Conservation (phyloP, 371 early-diverging fungal genomes). For the Haplosporangium sp. region DNA sequence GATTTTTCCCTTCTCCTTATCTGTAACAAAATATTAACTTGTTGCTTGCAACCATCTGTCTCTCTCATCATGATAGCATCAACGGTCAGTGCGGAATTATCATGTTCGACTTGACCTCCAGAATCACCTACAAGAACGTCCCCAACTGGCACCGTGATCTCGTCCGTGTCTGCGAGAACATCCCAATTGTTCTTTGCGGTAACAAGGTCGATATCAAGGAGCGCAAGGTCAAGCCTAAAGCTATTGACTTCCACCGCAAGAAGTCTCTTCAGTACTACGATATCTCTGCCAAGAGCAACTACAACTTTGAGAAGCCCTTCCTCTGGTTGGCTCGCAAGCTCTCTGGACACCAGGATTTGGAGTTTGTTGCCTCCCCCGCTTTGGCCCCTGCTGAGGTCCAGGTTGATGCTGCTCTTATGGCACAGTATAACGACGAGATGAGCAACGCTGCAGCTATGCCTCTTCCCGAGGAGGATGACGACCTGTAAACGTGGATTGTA, state of each 20-base stretch:
- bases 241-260: slow-evolving; percentile 99
- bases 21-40: no score
- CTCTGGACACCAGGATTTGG: slow-evolving; percentile 92
- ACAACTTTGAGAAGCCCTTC: slow-evolving; percentile 99
- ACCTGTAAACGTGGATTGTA: slow-evolving; percentile 58
- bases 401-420: slow-evolving; percentile 85
- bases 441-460: slow-evolving; percentile 81
- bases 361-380: slow-evolving; percentile 98
- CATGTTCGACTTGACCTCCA: slow-evolving; percentile 99
- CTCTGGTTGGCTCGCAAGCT: slow-evolving; percentile 99
- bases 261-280: slow-evolving; percentile 99
- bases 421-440: slow-evolving; percentile 85
- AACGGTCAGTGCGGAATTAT: slow-evolving; percentile 99
- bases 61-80: slow-evolving; percentile 70
- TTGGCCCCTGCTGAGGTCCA: slow-evolving; percentile 96
- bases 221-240: slow-evolving; percentile 99
- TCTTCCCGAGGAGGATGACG: slow-evolving; percentile 92
- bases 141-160: slow-evolving; percentile 99
- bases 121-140: slow-evolving; percentile 99
- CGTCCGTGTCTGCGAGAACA: slow-evolving; percentile 98
- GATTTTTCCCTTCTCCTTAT: neutral
- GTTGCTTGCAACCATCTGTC: no score
- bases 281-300: slow-evolving; percentile 99
- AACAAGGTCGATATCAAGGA: slow-evolving; percentile 99
- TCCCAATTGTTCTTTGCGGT: slow-evolving; percentile 99